Evolutionary conservation across 2,329 filamentous ascomycete species (phyloP).

Genomic region (Colletotrichum melonis): DNA sequence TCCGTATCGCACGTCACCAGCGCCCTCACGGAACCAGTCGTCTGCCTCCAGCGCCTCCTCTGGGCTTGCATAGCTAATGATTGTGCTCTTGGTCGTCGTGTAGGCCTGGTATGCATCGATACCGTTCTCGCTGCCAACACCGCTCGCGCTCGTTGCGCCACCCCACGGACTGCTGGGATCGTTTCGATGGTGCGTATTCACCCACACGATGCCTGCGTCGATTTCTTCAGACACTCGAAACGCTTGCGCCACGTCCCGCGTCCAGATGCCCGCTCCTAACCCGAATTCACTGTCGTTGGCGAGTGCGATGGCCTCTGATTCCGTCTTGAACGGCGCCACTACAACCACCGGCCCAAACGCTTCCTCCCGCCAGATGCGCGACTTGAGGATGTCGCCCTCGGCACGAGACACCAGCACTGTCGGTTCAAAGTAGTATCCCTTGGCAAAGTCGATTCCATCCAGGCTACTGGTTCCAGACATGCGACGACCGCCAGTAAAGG

Average conservation of each 20-base stretch:
- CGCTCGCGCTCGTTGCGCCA: conserved; percentile 69
- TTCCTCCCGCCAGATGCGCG: conserved; percentile 82
- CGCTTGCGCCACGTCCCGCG: conserved; percentile 77
- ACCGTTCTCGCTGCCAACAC: conserved; percentile 80
- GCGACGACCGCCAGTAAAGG: conserved; percentile 58
- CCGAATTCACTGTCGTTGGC: conserved; percentile 83
- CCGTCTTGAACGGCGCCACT: conserved; percentile 79
- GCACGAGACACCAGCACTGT: conserved; percentile 73
- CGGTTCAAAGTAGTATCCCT: conserved; percentile 81
- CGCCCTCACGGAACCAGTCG: conserved; percentile 75
- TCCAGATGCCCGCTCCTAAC: conserved; percentile 83
- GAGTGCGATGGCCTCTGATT: conserved; percentile 75
- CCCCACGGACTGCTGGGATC: conserved; percentile 80
- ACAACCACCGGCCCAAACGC: conserved; percentile 86
- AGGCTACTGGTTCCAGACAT: conserved; percentile 60
- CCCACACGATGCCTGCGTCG: conserved; percentile 71
- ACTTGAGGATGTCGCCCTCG: conserved; percentile 71
- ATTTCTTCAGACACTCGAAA: conserved; percentile 78
- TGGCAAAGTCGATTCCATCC: conserved; percentile 62
- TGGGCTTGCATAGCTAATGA: conserved; percentile 74
- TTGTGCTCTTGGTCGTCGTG: conserved; percentile 72
- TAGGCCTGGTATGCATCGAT: conserved; percentile 71
- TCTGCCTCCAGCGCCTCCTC: conserved; percentile 64
- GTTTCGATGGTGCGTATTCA: conserved; percentile 76
- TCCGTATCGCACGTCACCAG: conserved; percentile 69